Base-by-base conservation (phyloP, 345 rosid species). In the Gynandropsis gynandra region DNA sequence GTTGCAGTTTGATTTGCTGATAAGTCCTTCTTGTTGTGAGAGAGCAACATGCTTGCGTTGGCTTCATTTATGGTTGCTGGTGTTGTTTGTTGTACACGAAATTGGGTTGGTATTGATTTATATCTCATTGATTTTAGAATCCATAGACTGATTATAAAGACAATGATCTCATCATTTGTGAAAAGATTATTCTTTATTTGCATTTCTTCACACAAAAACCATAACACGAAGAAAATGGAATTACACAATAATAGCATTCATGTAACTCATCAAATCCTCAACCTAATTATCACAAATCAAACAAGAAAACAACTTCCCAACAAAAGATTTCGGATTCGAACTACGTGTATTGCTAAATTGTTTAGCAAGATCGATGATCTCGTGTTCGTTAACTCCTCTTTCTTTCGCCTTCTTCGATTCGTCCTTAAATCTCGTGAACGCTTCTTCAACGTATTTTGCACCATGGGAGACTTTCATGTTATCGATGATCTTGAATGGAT, bases 291-390 rank as follows among this genome's bases (percentile, higher is more conserved):
- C 75, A 65, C 80, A 78, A 4, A 75, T 48, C 64, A 81, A 71
- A 68, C 89, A 77, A 27, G 85, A 79, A 61, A 77, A 71, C 4
- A 77, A 1, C 64, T 71, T 67, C 18, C 70, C 66, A n/a, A 52
- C 0, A 5, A 69, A 65, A 52, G 82, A 27, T 58, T 67, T 79
- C 0, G 76, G 31, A 2, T 21, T 27, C 18, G 54, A 59, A 51
- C 55, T 38, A 37, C 46, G 50, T 1, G 72, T 47, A 24, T 5
- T 5, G 2, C 29, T 5, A 12, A 52, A 2, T 34, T 52, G 56
- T 8, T 55, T 42, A 20, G 61, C 59, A 20, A 68, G 42, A 53
- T 45, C 64, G 47, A 80, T 16, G 42, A 76, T 67, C 33, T 65
- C 67, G 0, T 61, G 61, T 14, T 56, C 82, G 50, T 62, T 72